These are phyloP conservation scores for Colletotrichum somersetense DNA, from an alignment of 2,329 filamentous ascomycete genomes.

Conservation along the genomic window DNA sequence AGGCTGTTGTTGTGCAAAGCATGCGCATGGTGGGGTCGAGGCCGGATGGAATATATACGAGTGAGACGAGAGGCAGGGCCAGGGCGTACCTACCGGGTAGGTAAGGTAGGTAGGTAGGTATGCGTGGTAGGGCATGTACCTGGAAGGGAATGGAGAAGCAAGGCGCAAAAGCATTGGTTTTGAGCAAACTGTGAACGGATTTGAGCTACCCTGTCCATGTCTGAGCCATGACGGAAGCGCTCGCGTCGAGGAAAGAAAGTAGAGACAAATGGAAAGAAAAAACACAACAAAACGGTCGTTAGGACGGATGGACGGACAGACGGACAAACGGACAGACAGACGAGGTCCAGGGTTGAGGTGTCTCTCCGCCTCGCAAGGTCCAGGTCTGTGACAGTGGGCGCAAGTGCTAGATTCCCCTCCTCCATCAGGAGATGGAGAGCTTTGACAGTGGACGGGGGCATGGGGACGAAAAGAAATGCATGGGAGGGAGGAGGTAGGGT, in stretches of 20 bases:
- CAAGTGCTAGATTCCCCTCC: conserved; percentile 38
- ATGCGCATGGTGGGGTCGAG: conserved; percentile 25
- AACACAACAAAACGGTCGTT: conserved; percentile 41
- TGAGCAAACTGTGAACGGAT: conserved; percentile 39
- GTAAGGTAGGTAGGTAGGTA: neutral
- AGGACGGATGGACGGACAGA: conserved; percentile 41
- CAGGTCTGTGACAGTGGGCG: conserved; percentile 43
- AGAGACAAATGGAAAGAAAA: neutral
- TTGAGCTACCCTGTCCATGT: conserved; percentile 43
- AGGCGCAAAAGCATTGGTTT: conserved; percentile 40
- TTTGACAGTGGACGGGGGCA: conserved; percentile 43
- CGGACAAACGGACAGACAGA: conserved; percentile 12
- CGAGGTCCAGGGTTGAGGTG: conserved; percentile 42
- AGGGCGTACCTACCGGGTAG: conserved; percentile 13
- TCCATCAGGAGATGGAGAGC: conserved; percentile 44
- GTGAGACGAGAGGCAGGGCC: conserved; percentile 37
- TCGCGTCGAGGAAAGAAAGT: conserved; percentile 33
- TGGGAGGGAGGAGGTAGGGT: conserved; percentile 18
- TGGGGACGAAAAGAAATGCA: conserved; percentile 38
- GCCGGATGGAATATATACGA: conserved; percentile 40
- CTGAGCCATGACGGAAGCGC: conserved; percentile 44
- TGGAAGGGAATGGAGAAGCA: conserved; percentile 27
- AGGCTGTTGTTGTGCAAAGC: conserved; percentile 1
- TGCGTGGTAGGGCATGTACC: conserved; percentile 25
- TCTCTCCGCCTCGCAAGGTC: conserved; percentile 42